phyloP scores from a whole-genome alignment of 176 grass and related monocot genomes.

The Oryza rufipogon region DNA sequence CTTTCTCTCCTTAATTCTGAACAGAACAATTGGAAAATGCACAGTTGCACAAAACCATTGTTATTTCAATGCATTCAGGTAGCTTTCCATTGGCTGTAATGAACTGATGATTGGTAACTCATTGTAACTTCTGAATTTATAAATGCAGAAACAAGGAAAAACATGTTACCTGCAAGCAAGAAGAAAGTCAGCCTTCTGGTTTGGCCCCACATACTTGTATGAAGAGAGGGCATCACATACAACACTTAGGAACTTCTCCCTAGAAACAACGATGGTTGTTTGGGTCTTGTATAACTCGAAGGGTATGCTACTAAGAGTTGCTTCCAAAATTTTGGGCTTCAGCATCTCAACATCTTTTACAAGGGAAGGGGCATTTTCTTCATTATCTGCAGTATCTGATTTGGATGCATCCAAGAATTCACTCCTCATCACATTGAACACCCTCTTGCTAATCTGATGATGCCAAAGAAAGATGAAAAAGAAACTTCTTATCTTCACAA shows the following conservation, averaged over 20 bases:
- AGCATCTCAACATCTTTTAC: conserved; percentile 21
- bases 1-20: conserved; percentile 94
- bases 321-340: conserved; percentile 41
- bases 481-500: conserved; percentile 3
- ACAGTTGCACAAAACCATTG: background rate
- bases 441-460: conserved; percentile 92
- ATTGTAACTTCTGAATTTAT: background rate
- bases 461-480: conserved; percentile 12
- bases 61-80: conserved; percentile 29
- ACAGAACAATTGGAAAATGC: conserved; percentile 21
- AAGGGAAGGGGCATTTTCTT: conserved; percentile 36
- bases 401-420: conserved; percentile 53
- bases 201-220: conserved; percentile 91
- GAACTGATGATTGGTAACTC: conserved; percentile 8
- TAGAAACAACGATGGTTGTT: conserved; percentile 71
- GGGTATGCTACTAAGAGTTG: conserved; percentile 43
- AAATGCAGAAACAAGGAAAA: background rate
- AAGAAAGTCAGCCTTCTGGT: conserved; percentile 90
- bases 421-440: conserved; percentile 78
- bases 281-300: conserved; percentile 95
- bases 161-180: conserved; percentile 88
- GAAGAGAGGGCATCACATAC: conserved; percentile 72
- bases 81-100: conserved; percentile 9
- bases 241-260: conserved; percentile 68
- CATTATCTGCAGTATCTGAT: conserved; percentile 23